Percentiles rank a stretch among this genome's conserved stretches.
Evolutionary conservation across 108 stramenopile genomes (phyloP).

Genomic region (Fragilaria crotonensis): DNA sequence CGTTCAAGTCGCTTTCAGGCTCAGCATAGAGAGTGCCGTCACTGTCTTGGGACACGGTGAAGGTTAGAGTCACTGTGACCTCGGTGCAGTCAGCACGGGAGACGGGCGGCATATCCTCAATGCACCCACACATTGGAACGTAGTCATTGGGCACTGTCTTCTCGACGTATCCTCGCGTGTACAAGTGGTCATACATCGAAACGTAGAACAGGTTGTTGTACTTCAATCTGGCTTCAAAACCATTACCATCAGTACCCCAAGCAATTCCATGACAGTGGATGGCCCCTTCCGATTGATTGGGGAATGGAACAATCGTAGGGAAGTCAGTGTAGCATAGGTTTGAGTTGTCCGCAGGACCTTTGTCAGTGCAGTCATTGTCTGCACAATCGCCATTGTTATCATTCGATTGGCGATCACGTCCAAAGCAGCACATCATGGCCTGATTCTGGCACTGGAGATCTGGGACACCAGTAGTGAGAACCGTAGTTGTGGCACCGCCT

Average conservation of each 20-base stretch:
- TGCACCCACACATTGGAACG: slow-evolving; percentile 40
- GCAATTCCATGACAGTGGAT: slow-evolving; percentile 54
- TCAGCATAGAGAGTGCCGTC: slow-evolving; percentile 11
- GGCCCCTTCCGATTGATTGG: slow-evolving; percentile 28
- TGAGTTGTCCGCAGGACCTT: slow-evolving; percentile 45
- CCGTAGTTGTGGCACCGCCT: neutral
- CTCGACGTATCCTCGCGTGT: slow-evolving; percentile 41
- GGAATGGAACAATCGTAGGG: slow-evolving; percentile 16
- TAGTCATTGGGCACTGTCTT: slow-evolving; percentile 21
- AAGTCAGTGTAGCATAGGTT: slow-evolving; percentile 38
- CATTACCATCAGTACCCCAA: slow-evolving; percentile 16
- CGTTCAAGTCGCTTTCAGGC: slow-evolving; percentile 1
- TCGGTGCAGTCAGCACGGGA: slow-evolving; percentile 46
- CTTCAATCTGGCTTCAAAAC: neutral
- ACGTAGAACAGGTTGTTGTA: slow-evolving; percentile 47
- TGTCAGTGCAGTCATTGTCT: slow-evolving; percentile 32
- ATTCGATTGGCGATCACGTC: slow-evolving; percentile 43
- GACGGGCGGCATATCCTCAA: slow-evolving; percentile 47
- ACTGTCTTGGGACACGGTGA: neutral
- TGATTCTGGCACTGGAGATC: slow-evolving; percentile 5
- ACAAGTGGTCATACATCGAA: slow-evolving; percentile 50
- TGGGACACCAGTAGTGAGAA: no score
- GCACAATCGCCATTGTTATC: slow-evolving; percentile 51
- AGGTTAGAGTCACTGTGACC: neutral
- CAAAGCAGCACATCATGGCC: slow-evolving; percentile 46